Evolutionary conservation across 176 grass and related monocot genomes (phyloP).

Genomic region (Oryza glaberrima): DNA sequence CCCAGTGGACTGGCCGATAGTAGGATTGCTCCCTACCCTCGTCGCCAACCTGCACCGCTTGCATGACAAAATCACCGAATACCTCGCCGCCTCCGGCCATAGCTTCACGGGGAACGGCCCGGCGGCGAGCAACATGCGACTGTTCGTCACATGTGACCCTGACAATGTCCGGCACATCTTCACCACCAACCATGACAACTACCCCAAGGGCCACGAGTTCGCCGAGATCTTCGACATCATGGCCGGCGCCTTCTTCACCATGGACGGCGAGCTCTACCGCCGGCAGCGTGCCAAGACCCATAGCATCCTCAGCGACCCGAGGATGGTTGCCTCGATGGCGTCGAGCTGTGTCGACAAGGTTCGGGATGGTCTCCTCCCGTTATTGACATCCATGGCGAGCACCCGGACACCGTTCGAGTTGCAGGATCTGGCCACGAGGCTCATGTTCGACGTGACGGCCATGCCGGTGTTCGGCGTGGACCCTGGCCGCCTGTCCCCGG

Average conservation of each 20-base stretch:
- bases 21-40: neutral
- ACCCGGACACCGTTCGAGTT: neutral
- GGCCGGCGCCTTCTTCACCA: conserved; percentile 40
- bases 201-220: conserved; percentile 44
- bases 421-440: conserved; percentile 41
- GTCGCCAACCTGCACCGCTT: neutral
- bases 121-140: neutral
- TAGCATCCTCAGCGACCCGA: neutral
- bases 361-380: conserved; percentile 14
- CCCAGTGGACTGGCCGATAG: neutral
- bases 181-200: conserved; percentile 30
- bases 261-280: conserved; percentile 23
- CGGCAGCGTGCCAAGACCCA: conserved; percentile 21
- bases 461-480: conserved; percentile 45
- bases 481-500: conserved; percentile 16
- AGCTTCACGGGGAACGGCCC: neutral
- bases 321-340: conserved; percentile 21
- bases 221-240: conserved; percentile 39
- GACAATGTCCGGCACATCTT: conserved; percentile 45
- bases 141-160: conserved; percentile 19
- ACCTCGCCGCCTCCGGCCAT: neutral
- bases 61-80: neutral
- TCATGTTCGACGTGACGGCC: conserved; percentile 36
- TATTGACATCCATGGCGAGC: neutral
- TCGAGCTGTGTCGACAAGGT: conserved; percentile 15